A percentile compares a stretch with the other conserved stretches of the same genome.
Conservation (phyloP, 768 basidiomycete genomes). For the Mycena kentingensis region DNA sequence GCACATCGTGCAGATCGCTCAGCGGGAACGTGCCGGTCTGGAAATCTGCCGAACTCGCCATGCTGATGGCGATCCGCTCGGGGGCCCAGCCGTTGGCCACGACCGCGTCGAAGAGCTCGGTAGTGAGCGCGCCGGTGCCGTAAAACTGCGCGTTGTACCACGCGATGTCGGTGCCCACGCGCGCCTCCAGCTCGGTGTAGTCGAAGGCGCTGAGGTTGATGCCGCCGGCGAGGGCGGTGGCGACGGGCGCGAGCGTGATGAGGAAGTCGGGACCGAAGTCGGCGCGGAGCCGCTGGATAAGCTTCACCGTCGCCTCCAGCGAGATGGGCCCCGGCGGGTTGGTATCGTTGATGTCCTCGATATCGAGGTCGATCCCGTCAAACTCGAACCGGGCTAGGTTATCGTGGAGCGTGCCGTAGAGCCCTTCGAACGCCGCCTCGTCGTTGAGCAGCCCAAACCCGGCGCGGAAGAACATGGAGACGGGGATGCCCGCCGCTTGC, state of each 20-base stretch:
- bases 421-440: neutral
- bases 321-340: neutral
- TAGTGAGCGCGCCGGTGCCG: neutral
- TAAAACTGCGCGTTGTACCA: constrained; percentile 6
- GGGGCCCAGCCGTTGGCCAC: neutral
- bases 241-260: no score
- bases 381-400: neutral
- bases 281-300: neutral
- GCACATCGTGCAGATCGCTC: neutral
- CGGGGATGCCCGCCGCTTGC: neutral
- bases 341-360: no score
- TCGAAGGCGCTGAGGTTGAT: neutral
- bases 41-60: neutral
- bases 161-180: no score
- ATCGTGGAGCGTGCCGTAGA: neutral
- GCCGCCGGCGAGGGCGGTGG: no score
- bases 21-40: neutral
- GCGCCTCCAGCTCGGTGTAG: no score
- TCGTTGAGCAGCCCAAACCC: neutral
- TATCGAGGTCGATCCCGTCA: constrained; percentile 4
- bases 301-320: neutral
- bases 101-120: neutral
- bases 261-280: constrained; percentile 5
- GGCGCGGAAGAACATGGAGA: neutral
- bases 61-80: neutral